Evolutionary conservation across 768 basidiomycete genomes (phyloP).

Genomic region (Leccinum longicurvipes): DNA sequence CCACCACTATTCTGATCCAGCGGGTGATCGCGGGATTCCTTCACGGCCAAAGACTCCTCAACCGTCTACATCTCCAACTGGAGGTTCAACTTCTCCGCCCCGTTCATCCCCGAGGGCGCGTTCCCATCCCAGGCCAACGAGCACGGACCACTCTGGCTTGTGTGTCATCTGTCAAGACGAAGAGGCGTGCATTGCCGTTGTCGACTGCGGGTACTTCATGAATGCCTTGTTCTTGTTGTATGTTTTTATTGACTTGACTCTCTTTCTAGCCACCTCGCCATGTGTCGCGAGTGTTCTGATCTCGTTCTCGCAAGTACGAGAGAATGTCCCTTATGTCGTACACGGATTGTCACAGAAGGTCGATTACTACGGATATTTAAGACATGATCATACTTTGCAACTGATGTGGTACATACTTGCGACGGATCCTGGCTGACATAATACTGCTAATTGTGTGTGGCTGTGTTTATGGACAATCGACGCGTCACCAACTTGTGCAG

Average conservation of each 20-base stretch:
- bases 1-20: neutral
- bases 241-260: neutral
- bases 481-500: constrained; percentile 21
- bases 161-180: constrained; percentile 95
- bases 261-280: constrained; percentile 62
- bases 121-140: constrained; percentile 16
- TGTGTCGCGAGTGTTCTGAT: constrained; percentile 79
- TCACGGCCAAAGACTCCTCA: constrained; percentile 15
- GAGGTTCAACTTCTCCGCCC: constrained; percentile 29
- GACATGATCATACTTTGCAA: constrained; percentile 28
- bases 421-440: constrained; percentile 17
- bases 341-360: constrained; percentile 80
- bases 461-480: constrained; percentile 16
- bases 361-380: constrained; percentile 76
- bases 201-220: constrained; percentile 83
- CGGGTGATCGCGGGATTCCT: neutral
- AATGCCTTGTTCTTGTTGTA: neutral
- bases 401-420: neutral
- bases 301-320: constrained; percentile 72
- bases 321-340: constrained; percentile 90
- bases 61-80: constrained; percentile 15
- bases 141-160: constrained; percentile 64
- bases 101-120: constrained; percentile 36
- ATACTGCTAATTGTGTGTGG: constrained; percentile 5
- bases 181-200: constrained; percentile 89